Evolutionary conservation across 768 basidiomycete species (phyloP), one percentile per base, ranked within the genome.

Genomic region (Calocera cornea): DNA sequence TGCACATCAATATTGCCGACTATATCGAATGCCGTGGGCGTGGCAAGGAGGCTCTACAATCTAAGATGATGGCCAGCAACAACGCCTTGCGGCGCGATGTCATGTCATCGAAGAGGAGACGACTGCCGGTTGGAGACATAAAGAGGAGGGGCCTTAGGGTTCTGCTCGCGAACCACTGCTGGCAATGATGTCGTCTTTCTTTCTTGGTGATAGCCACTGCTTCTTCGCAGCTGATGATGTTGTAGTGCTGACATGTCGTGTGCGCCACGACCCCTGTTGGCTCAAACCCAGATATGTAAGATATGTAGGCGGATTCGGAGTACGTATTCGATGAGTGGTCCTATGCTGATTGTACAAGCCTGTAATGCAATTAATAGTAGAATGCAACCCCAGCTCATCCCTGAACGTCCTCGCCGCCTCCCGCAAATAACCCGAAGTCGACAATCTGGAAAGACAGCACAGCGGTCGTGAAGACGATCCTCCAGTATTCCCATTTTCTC

Each of bases 381-480:
- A 60, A 33, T 60, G 27, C 16, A 2, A 31, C 19, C 54, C 7
- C 44, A 5, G 2, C 54, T 60, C 54, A 60, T 29, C 54, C 31
- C 16, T 60, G 27, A 11, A 60, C 22, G 11, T 2, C 31, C 54
- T 60, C 27, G 31, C 19, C 31, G 27, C 27, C 54, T 33, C 54
- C 54, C 2, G 54, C 85, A 75, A 95, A 95, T 64, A 95, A 79
- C 19, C 73, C 79, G 73, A 83, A 89, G 74, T 94, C 84, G 36
- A 82, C 72, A 69, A 95, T 87, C 65, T 75, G 77, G 64, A 97
- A 77, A 49, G 88, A 85, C 68, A 76, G 76, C 33, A 83, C 81
- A 16, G 89, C 80, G 1, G 74, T 69, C 17, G 82, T 74, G 69
- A 91, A 90, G 65, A 84, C 82, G 67, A 75, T 74, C 68, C 76